A percentile compares a stretch with the other conserved stretches of the same genome.
phyloP scores from a whole-genome alignment of 495 filamentous ascomycete genomes.

The Aspergillus hancockii region DNA sequence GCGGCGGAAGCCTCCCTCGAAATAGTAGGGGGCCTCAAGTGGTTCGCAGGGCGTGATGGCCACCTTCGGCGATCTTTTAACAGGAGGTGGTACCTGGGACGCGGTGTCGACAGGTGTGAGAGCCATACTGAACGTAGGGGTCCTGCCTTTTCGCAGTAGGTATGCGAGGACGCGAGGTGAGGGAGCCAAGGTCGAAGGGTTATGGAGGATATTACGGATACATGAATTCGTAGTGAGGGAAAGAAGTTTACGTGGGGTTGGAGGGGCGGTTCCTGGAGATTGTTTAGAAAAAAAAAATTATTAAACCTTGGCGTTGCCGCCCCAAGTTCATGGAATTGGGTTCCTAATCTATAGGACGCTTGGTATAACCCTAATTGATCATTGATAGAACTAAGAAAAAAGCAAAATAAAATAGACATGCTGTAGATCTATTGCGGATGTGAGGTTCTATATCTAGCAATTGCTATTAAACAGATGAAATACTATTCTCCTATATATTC shows the following conservation, averaged over 20 bases:
- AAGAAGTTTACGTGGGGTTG: slow-evolving; percentile 8
- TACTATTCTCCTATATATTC: too few species aligned
- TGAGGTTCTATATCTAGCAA: too few species aligned
- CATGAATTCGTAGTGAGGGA: not conserved
- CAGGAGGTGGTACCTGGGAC: slow-evolving; percentile 31
- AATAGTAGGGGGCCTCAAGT: slow-evolving; percentile 56
- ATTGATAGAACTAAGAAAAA: too few species aligned
- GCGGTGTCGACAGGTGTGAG: slow-evolving; percentile 49
- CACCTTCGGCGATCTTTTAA: slow-evolving; percentile 51
- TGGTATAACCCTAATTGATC: too few species aligned
- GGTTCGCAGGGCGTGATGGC: slow-evolving; percentile 29
- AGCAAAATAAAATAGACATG: not conserved
- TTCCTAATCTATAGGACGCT: too few species aligned
- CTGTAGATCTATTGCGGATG: too few species aligned
- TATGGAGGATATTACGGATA: not conserved
- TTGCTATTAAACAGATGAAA: too few species aligned
- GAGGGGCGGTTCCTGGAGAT: slow-evolving; percentile 3
- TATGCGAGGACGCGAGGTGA: slow-evolving; percentile 60
- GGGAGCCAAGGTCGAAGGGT: slow-evolving; percentile 51
- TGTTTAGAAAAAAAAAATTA: slow-evolving; percentile 4
- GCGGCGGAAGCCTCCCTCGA: slow-evolving; percentile 75
- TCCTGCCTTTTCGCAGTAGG: slow-evolving; percentile 55
- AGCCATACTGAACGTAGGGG: slow-evolving; percentile 54
- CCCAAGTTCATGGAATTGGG: not conserved
- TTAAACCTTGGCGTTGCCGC: not conserved